Evolutionary conservation across 805 yeast genomes (phyloP), one percentile per base, ranked within the genome.

Genomic region (Diddensiella santjacobensis): DNA sequence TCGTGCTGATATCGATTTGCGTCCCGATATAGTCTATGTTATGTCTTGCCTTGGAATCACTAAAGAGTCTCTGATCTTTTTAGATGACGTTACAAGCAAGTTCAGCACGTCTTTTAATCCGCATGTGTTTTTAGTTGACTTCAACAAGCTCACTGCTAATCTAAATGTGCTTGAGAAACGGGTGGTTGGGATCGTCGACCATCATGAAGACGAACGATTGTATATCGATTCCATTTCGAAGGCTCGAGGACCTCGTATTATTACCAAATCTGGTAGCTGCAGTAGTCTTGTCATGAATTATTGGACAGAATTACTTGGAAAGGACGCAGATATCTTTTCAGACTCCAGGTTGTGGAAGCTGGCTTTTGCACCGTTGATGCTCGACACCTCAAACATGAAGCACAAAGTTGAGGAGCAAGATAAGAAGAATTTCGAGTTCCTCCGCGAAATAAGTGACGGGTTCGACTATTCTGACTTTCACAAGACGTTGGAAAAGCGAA

Each of bases 121-220:
- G 57, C 70, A 73, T 8, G 67, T 87, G 18, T 71, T 81, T 2
- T 68, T 91, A 33, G 96, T 93, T 1, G 99, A 91, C 62, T 96
- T 88, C 66, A 89, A 91, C 59, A 69, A 71, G 29, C 71, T 82
- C 26, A 22, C 89, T 76, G 55, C 85, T 81, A 11, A 72, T 60
- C 23, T 62, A 67, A 15, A 50, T 59, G 5, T 62, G 62, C 40
- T 57, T 69, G 63, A 84, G 86, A 68, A 47, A 61, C 22, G 52
- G 62, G 80, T 84, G 0, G 64, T 66, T 1, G 83, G 81, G 0
- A 79, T 93, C 4, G 78, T 93, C 22, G 99, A 91, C 62, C 99
- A 91, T 62, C 99, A 91, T 62, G 84, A 74, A 15, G 96, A 90
- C 58, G 84, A 82, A 53, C 68, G 68, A 0, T 64, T 67, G 5